Percentiles rank a stretch among this genome's conserved stretches.
These are phyloP conservation scores for Naganishia friedmannii DNA, from an alignment of 768 basidiomycete genomes.

Conservation along the genomic window DNA sequence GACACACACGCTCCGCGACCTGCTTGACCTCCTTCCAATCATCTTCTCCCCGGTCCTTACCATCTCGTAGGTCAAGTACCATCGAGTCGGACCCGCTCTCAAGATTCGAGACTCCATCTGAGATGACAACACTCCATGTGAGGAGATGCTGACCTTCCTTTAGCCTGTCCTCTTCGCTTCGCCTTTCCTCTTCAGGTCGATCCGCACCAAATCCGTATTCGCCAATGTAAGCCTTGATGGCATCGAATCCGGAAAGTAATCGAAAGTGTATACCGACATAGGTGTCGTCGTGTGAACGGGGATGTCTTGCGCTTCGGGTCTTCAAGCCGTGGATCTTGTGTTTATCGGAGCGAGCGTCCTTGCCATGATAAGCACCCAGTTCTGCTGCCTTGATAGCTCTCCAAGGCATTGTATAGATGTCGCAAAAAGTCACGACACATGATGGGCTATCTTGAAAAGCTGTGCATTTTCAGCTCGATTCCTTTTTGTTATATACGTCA, in stretches of 20 bases:
- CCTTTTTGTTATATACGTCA: too few species aligned
- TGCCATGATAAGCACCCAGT: background rate
- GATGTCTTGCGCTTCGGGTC: conserved; percentile 20
- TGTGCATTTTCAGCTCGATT: too few species aligned
- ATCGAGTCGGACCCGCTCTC: conserved; percentile 29
- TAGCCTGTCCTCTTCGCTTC: conserved; percentile 9
- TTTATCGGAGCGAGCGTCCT: background rate
- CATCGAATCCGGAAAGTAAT: conserved; percentile 19
- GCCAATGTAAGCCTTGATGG: conserved; percentile 21
- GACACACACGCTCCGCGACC: conserved; percentile 20
- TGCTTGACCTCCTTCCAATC: conserved; percentile 30
- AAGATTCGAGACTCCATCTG: conserved; percentile 31
- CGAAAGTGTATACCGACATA: conserved; percentile 33
- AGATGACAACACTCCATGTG: conserved; percentile 25
- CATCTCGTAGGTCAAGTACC: conserved; percentile 10
- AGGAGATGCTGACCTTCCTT: conserved; percentile 26
- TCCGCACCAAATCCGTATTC: conserved; percentile 2
- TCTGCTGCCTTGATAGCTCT: background rate
- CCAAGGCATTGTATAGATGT: background rate
- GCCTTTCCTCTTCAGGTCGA: conserved; percentile 10
- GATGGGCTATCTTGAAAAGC: too few species aligned
- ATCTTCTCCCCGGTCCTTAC: conserved; percentile 18
- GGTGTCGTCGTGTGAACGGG: conserved; percentile 23
- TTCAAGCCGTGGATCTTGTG: conserved; percentile 22
- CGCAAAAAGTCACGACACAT: too few species aligned